Evolutionary conservation across 2,329 filamentous ascomycete genomes (phyloP).

Genomic region (Trichoderma sp.): DNA sequence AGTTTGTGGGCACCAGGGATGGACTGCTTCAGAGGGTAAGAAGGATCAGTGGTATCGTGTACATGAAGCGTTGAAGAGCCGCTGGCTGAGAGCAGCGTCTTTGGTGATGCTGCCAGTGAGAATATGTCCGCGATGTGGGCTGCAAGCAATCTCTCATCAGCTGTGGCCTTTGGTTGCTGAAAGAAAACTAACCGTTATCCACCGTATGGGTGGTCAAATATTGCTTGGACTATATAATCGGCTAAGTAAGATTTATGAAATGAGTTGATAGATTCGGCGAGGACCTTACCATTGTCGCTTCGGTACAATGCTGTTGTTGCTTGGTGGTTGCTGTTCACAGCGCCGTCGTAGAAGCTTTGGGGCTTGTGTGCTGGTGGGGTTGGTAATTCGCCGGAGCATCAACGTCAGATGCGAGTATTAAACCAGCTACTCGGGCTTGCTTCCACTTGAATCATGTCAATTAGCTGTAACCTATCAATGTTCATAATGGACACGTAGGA

Average conservation of each 20-base stretch:
- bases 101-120: constrained; percentile 73
- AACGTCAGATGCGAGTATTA: neutral
- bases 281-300: constrained; percentile 33
- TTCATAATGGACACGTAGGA: neutral
- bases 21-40: constrained; percentile 77
- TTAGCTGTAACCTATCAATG: neutral
- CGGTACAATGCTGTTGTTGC: constrained; percentile 6
- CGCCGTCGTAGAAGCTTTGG: constrained; percentile 30
- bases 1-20: constrained; percentile 79
- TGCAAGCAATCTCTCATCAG: constrained; percentile 40
- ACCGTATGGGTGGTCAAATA: constrained; percentile 92
- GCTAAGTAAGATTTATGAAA: neutral
- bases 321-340: constrained; percentile 30
- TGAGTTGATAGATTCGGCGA: neutral
- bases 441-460: neutral
- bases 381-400: constrained; percentile 6
- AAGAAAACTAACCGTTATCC: constrained; percentile 67
- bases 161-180: constrained; percentile 32
- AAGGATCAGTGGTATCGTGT: constrained; percentile 70
- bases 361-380: constrained; percentile 24
- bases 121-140: constrained; percentile 86
- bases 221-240: constrained; percentile 79
- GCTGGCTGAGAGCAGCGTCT: constrained; percentile 76
- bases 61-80: constrained; percentile 81
- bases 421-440: neutral